Conservation (phyloP, 305 asterid species). For the Fraxinus angustifolia region DNA sequence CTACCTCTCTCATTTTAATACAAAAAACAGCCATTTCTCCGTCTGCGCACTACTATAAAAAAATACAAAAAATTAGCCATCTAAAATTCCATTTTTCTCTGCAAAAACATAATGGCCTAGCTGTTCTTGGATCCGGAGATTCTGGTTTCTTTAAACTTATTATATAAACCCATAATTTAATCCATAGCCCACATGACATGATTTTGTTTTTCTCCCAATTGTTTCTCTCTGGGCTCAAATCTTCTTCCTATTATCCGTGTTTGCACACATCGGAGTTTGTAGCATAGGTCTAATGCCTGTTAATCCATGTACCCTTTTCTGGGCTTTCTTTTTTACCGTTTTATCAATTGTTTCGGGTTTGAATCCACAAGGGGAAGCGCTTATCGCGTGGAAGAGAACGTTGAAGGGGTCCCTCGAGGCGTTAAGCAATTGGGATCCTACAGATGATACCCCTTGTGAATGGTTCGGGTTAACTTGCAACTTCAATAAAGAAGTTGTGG, state of each 20-base stretch:
- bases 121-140: slow-evolving; percentile 98
- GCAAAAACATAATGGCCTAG: slow-evolving; percentile 60
- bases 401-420: slow-evolving; percentile 50
- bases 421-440: slow-evolving; percentile 55
- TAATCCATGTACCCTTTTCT: slow-evolving; percentile 37
- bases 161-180: slow-evolving; percentile 30
- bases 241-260: slow-evolving; percentile 25
- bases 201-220: slow-evolving; percentile 49
- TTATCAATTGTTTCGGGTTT: slow-evolving; percentile 26
- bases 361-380: slow-evolving; percentile 57
- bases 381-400: slow-evolving; percentile 58
- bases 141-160: slow-evolving; percentile 46
- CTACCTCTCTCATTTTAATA: slow-evolving; percentile 22
- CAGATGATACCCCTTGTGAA: slow-evolving; percentile 56
- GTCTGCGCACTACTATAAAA: slow-evolving; percentile 30
- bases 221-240: slow-evolving; percentile 61
- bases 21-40: slow-evolving; percentile 24
- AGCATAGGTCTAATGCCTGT: slow-evolving; percentile 47
- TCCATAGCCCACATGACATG: slow-evolving; percentile 58
- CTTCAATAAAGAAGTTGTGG: slow-evolving; percentile 47
- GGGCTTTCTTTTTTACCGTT: slow-evolving; percentile 22
- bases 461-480: slow-evolving; percentile 76
- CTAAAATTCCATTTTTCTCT: slow-evolving; percentile 35
- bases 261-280: slow-evolving; percentile 43
- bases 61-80: slow-evolving; percentile 29